Conservation (phyloP, 306 rosid genomes). For the Castanopsis chinensis region DNA sequence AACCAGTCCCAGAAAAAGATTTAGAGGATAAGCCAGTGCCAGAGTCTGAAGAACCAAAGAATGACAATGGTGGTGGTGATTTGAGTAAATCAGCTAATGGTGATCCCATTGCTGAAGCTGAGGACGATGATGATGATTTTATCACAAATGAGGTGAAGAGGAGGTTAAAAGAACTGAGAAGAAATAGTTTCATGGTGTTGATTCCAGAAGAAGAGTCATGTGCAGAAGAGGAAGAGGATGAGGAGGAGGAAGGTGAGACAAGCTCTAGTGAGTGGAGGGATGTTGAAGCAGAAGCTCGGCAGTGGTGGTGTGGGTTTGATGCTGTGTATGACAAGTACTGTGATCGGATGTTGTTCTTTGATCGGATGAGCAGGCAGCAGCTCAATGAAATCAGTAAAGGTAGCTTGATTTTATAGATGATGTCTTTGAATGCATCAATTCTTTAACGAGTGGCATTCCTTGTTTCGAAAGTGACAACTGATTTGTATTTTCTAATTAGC, state of each 20-base stretch:
- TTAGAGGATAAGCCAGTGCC: slow-evolving; percentile 40
- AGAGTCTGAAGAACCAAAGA: slow-evolving; percentile 49
- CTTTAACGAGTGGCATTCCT: neutral
- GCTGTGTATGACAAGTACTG: slow-evolving; percentile 81
- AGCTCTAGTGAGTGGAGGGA: slow-evolving; percentile 85
- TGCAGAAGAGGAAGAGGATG: slow-evolving; percentile 76
- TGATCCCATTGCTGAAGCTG: slow-evolving; percentile 57
- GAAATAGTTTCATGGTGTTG: slow-evolving; percentile 92
- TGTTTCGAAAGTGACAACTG: neutral
- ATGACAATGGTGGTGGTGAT: slow-evolving; percentile 30
- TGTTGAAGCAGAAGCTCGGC: slow-evolving; percentile 93
- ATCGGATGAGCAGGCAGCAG: slow-evolving; percentile 64
- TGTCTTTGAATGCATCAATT: neutral
- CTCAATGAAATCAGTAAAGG: slow-evolving; percentile 57
- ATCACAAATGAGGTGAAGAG: slow-evolving; percentile 85
- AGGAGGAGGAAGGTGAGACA: slow-evolving; percentile 53
- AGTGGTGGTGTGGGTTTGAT: slow-evolving; percentile 96
- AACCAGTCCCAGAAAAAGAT: slow-evolving; percentile 40
- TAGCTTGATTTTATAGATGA: slow-evolving; percentile 9
- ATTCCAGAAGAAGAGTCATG: slow-evolving; percentile 93
- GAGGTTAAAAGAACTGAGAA: slow-evolving; percentile 89
- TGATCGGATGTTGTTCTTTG: slow-evolving; percentile 82
- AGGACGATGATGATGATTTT: slow-evolving; percentile 86
- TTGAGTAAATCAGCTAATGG: slow-evolving; percentile 44
- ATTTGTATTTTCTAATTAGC: neutral